Evolutionary conservation across 192 early-diverging fungal species (phyloP), one percentile per base, ranked within the genome.

Genomic region (Backusella morwellensis): DNA sequence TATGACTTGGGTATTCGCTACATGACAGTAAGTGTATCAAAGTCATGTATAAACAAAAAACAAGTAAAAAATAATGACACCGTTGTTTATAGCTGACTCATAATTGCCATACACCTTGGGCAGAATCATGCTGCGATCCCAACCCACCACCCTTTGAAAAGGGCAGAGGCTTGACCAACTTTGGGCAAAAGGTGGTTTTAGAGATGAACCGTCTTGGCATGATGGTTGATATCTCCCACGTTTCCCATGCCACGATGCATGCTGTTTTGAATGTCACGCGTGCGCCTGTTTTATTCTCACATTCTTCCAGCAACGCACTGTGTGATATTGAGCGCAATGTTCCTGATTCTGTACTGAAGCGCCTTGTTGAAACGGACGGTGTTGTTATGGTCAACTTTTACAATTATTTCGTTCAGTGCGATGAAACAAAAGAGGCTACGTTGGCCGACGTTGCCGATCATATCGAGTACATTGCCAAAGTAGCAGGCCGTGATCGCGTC

Each of bases 201-300:
- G 92, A 93, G 75, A 91, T 92, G 92, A 93, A 93, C 81, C 76
- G 91, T 2, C 63, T 92, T 34, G 91, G 91, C 17, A 90, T 92
- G 91, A 79, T 91, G 83, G 90, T 92, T 15, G 91, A 92, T 72
- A 75, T 92, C 42, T 85, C 80, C 67, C 91, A 92, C 74, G 91
- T 92, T n/a, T 82, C 89, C 17, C 85, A 84, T 44, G 76, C 88
- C 23, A 85, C 85, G 7, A 91, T 91, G 89, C 79, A 86, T 32
- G 84, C 89, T 68, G 88, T 85, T 8, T 73, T 91, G 26, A 44
- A 78, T 36, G 73, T 81, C 35, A 85, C 88, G 6, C 42, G 42
- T 6, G 91, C 92, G 6, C 92, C 92, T 17, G 80, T 88, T 12
- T 75, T 93, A 11, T 91, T 91, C 70, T 91, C 90, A 3, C 92